These are phyloP conservation scores for Lanmaoa pseudosensibilis DNA, from an alignment of 768 basidiomycete genomes.

Conservation along the genomic window DNA sequence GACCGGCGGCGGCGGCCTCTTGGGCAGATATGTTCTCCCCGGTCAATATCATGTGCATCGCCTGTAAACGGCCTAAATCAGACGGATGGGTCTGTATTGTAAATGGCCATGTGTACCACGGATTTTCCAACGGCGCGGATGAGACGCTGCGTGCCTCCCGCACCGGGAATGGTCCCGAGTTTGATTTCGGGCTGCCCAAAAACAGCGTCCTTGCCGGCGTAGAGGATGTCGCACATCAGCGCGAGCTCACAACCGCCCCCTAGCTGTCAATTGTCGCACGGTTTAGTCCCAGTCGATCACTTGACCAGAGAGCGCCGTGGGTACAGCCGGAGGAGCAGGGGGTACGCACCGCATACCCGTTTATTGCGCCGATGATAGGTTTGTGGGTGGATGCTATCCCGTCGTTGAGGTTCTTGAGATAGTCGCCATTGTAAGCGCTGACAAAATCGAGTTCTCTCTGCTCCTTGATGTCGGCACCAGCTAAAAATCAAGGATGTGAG, in stretches of 20 bases:
- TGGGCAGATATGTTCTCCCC: conserved; percentile 46
- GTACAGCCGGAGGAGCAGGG: not conserved
- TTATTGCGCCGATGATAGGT: conserved; percentile 91
- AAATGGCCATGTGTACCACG: conserved; percentile 17
- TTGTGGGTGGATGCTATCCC: conserved; percentile 61
- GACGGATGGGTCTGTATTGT: not conserved
- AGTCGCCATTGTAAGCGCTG: conserved; percentile 45
- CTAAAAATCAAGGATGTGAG: conserved; percentile 27
- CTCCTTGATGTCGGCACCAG: conserved; percentile 97
- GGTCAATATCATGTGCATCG: conserved; percentile 59
- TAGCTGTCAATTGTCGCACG: conserved; percentile 53
- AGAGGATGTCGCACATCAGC: conserved; percentile 92
- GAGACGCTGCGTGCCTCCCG: conserved; percentile 90
- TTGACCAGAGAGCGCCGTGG: not conserved
- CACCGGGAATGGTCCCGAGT: conserved; percentile 91
- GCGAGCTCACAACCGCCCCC: conserved; percentile 97
- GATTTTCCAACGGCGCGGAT: conserved; percentile 86
- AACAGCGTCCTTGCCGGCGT: conserved; percentile 81
- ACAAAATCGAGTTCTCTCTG: conserved; percentile 83
- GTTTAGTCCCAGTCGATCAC: not conserved
- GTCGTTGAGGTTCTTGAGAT: conserved; percentile 46
- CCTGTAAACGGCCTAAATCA: conserved; percentile 24
- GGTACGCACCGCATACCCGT: conserved; percentile 73
- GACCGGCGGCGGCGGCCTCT: conserved; percentile 47
- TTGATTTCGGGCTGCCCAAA: conserved; percentile 98